Conservation (phyloP, 1,139 yeast species). For the Wickerhamiella infanticola region DNA sequence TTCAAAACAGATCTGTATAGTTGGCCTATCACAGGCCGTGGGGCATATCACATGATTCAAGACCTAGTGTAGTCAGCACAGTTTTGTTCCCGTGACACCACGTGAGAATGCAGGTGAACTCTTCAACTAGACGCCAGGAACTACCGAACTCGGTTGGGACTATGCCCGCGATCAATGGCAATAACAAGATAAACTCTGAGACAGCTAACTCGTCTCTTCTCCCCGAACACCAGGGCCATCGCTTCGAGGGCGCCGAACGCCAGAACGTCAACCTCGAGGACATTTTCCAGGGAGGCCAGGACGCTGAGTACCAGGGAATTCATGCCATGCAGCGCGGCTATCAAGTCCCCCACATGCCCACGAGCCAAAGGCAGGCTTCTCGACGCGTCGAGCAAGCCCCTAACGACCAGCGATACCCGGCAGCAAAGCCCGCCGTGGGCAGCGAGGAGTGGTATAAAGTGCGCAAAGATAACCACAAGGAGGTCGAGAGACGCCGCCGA, state of each 20-base stretch:
- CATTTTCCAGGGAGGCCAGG: neutral
- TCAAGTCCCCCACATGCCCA: neutral
- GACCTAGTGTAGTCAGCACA: neutral
- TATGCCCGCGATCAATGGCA: neutral
- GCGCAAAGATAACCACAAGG: constrained; percentile 86
- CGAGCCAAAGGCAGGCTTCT: neutral
- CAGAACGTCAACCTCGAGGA: neutral
- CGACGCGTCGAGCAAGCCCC: neutral
- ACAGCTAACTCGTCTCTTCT: neutral
- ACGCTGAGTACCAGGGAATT: constrained; percentile 1
- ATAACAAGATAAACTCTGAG: neutral
- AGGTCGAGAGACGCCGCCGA: constrained; percentile 91
- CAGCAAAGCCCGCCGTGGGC: constrained; percentile 32
- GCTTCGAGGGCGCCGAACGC: neutral
- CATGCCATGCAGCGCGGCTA: neutral
- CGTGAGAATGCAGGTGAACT: constrained; percentile 1
- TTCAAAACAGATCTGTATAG: too few species aligned
- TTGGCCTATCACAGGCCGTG: too few species aligned
- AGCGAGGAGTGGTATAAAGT: constrained; percentile 78
- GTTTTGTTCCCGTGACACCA: constrained; percentile 2
- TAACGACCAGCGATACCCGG: neutral
- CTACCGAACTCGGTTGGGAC: neutral
- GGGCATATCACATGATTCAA: neutral
- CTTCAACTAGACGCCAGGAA: neutral
- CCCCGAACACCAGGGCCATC: neutral